Percentiles rank a stretch among this genome's conserved stretches.
Conservation (phyloP, 2,329 filamentous ascomycete genomes). For the Ophiognomonia clavigignenti-juglandacearum region DNA sequence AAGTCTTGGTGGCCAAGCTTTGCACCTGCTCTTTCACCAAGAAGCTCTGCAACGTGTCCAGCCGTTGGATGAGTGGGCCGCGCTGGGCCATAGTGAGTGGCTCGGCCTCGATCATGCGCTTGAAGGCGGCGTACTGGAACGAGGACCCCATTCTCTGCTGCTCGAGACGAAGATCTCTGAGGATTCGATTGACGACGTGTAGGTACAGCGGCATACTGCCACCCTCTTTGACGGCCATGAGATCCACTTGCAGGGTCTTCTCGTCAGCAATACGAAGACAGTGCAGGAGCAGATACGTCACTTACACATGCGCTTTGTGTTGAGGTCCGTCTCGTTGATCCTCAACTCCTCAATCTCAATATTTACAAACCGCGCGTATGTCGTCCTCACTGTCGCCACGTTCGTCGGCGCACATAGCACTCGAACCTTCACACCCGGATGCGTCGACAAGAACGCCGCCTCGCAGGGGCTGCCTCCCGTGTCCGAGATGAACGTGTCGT, state of each 20-base stretch:
- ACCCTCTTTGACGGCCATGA: background rate
- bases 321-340: conserved; percentile 47
- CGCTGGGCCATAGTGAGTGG: conserved; percentile 44
- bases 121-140: conserved; percentile 51
- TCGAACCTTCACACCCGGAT: conserved; percentile 38
- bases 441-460: conserved; percentile 49
- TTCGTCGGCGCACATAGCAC: conserved; percentile 54
- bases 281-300: background rate
- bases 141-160: conserved; percentile 30
- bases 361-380: conserved; percentile 37
- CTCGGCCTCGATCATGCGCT: conserved; percentile 27
- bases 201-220: conserved; percentile 21
- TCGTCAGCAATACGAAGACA: background rate
- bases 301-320: conserved; percentile 46
- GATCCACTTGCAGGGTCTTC: background rate
- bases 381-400: conserved; percentile 31
- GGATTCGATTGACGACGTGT: conserved; percentile 48
- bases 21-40: conserved; percentile 31
- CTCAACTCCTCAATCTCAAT: conserved; percentile 45
- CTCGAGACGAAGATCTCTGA: conserved; percentile 48
- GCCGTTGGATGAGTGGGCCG: conserved; percentile 51
- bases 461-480: conserved; percentile 50
- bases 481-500: conserved; percentile 50
- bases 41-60: conserved; percentile 62
- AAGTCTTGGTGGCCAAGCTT: conserved; percentile 24